Evolutionary conservation across 2,329 filamentous ascomycete genomes (phyloP).

Genomic region (Karstenula rhodostoma): DNA sequence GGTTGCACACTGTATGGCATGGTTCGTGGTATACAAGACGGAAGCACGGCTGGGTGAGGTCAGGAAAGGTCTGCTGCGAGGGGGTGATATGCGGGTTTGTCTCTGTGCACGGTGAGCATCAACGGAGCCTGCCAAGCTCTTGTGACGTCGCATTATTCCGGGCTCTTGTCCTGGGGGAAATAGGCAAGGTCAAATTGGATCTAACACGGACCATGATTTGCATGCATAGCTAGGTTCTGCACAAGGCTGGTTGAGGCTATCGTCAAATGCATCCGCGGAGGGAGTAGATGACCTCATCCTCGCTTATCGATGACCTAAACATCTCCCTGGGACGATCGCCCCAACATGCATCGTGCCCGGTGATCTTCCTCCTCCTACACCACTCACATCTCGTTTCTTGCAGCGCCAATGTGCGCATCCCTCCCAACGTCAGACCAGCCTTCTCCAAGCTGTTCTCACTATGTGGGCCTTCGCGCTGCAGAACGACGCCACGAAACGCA

Average conservation of each 20-base stretch:
- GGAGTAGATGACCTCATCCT: constrained; percentile 12
- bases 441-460: not conserved
- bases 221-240: not conserved
- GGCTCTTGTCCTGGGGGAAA: no score
- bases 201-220: no score
- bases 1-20: constrained; percentile 36
- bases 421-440: not conserved
- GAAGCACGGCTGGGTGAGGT: constrained; percentile 36
- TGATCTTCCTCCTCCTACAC: constrained; percentile 3
- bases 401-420: not conserved
- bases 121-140: not conserved
- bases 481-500: constrained; percentile 5
- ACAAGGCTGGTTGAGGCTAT: not conserved
- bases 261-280: not conserved
- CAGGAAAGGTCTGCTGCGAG: constrained; percentile 30
- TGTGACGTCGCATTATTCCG: not conserved
- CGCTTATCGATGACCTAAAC: constrained; percentile 17
- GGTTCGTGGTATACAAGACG: constrained; percentile 41
- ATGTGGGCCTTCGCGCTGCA: not conserved
- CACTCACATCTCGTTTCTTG: constrained; percentile 7
- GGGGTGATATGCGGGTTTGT: constrained; percentile 44
- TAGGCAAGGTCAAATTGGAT: no score
- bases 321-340: constrained; percentile 15
- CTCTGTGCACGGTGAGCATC: constrained; percentile 27
- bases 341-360: not conserved